Evolutionary conservation across 73 alveolate genomes (phyloP).

Genomic region (Breviolum minutum): DNA sequence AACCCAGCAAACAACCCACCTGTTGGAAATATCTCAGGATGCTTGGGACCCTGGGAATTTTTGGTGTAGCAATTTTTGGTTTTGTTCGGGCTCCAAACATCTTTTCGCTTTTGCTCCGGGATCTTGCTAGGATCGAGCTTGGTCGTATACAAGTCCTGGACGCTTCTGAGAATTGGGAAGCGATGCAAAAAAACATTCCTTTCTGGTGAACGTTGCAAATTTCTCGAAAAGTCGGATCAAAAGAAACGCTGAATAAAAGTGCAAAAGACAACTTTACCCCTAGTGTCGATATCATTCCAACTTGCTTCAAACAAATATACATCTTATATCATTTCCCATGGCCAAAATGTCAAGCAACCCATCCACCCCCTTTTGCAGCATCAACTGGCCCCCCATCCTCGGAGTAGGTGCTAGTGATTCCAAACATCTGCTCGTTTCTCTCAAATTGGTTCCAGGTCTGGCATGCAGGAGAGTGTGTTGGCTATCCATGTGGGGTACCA

Average conservation of each 20-base stretch:
- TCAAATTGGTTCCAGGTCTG: constrained; percentile 95
- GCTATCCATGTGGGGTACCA: neutral
- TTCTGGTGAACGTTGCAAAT: too few species aligned
- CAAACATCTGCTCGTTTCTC: constrained; percentile 52
- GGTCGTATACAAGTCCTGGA: constrained; percentile 88
- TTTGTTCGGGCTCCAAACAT: neutral
- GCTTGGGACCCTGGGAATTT: neutral
- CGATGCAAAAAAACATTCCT: neutral
- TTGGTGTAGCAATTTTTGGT: too few species aligned
- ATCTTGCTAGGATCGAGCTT: constrained; percentile 89
- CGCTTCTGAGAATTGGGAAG: neutral
- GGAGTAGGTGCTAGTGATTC: constrained; percentile 90
- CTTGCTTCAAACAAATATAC: too few species aligned
- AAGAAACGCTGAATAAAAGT: neutral
- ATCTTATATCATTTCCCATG: neutral
- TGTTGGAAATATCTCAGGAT: neutral
- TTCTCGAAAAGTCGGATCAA: too few species aligned
- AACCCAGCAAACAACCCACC: neutral
- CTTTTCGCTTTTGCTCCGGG: constrained; percentile 91
- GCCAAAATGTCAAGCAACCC: neutral
- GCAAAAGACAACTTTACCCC: too few species aligned
- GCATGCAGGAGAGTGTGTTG: neutral
- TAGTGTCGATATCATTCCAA: too few species aligned
- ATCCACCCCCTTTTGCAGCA: neutral
- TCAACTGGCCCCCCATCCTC: constrained; percentile 2